Evolutionary conservation across 139 green algal genomes (phyloP), one percentile per base, ranked within the genome.

Genomic region (Micromonas pusilla): DNA sequence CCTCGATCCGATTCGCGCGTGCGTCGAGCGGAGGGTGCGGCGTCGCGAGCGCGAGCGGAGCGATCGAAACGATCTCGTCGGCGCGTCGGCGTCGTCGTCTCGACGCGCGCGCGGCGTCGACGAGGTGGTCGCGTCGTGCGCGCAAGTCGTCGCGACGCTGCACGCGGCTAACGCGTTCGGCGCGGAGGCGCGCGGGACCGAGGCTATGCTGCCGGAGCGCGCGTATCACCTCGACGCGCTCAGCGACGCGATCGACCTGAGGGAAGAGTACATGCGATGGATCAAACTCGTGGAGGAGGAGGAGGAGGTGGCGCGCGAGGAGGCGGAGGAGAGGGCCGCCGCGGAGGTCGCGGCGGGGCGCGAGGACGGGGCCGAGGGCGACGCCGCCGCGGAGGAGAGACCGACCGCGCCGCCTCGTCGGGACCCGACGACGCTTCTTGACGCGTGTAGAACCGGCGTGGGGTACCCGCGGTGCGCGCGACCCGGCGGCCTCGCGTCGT

Each of bases 201-300:
- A 57, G 45, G 9, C 45, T 23, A 57, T 57, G 9, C 9, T 57
- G 9, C 45, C 45, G 16, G 45, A 9, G 16, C 16, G 28, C 4
- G 73, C 21, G 25, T 71, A 53, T 64, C 78, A 73, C 60, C 45
- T 52, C 16, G 6, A 57, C 4, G 53, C 57, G 52, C 54, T 80
- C 3, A 80, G 57, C 73, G 30, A 52, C 52, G 39, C 52, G 23
- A 25, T 80, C 53, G 45, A 74, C 32, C 30, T 80, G 3, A 28
- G 60, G 26, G 73, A 80, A 34, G 52, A 80, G 45, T 80, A 80
- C 73, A 80, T 80, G 52, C 57, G 62, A n/a, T 76, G 53, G 73
- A 72, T 80, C n/a, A 21, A 78, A 13, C 38, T 67, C 26, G 31
- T 54, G 6, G 67, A 13, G 34, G 33, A 52, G n/a, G 26, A 72